These are phyloP conservation scores for Coemansia sp. DNA, from an alignment of 192 early-diverging fungal species.

Conservation along the genomic window DNA sequence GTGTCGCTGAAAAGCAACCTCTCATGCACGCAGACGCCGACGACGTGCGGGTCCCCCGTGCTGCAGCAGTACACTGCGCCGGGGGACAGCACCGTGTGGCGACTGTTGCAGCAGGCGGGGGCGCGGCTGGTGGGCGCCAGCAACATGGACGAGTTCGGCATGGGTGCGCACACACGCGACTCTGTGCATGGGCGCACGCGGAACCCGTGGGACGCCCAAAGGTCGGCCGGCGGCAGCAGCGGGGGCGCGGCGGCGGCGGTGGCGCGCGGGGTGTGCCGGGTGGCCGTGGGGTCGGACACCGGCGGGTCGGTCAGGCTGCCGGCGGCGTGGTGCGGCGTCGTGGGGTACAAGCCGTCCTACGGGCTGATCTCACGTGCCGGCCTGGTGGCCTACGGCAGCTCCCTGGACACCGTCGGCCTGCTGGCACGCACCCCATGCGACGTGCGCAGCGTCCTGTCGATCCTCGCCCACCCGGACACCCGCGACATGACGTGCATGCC, in stretches of 20 bases:
- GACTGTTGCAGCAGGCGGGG: conserved; percentile 59
- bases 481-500: conserved; percentile 60
- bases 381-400: conserved; percentile 81
- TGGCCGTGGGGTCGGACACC: conserved; percentile 89
- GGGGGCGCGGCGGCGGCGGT: conserved; percentile 92
- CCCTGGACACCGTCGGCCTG: conserved; percentile 86
- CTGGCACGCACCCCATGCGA: conserved; percentile 62
- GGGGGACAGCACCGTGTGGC: conserved; percentile 66
- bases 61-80: conserved; percentile 54
- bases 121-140: conserved; percentile 72
- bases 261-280: conserved; percentile 71
- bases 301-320: conserved; percentile 93
- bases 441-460: conserved; percentile 13
- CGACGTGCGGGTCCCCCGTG: conserved; percentile 75
- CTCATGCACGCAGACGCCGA: conserved; percentile 57
- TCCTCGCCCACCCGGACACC: conserved; percentile 19
- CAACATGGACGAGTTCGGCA: conserved; percentile 98
- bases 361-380: conserved; percentile 83
- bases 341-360: conserved; percentile 93
- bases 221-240: conserved; percentile 81
- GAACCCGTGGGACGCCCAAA: conserved; percentile 17
- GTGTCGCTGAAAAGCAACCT: conserved; percentile 84
- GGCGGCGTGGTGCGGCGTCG: conserved; percentile 88
- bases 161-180: conserved; percentile 63
- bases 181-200: conserved; percentile 33